Conservation (phyloP, 108 stramenopile genomes). For the Nitzschia putrida region DNA sequence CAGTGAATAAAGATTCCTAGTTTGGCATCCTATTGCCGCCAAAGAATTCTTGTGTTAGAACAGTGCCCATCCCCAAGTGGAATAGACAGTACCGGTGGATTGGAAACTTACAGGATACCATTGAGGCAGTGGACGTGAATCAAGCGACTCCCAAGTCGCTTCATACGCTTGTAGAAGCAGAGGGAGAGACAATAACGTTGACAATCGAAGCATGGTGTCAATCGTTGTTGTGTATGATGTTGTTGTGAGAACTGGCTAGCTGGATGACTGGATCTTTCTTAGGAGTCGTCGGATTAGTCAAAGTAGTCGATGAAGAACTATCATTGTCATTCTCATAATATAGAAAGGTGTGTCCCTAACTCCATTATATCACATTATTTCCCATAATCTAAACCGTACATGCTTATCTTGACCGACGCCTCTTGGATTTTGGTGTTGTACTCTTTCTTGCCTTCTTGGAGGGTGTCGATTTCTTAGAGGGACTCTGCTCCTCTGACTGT, state of each 20-base stretch:
- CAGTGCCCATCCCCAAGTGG: background rate
- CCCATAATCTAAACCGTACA: too few relatives aligned
- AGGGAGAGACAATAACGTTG: slow-evolving; percentile 6
- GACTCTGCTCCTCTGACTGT: background rate
- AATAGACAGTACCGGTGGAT: background rate
- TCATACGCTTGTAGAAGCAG: slow-evolving; percentile 20
- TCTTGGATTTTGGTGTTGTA: slow-evolving; percentile 12
- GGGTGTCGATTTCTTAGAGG: slow-evolving; percentile 1
- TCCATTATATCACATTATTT: too few relatives aligned
- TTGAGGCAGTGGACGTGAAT: slow-evolving; percentile 35
- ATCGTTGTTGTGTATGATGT: too few relatives aligned
- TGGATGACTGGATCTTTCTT: too few relatives aligned
- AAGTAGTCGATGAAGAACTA: too few relatives aligned
- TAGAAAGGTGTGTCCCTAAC: too few relatives aligned
- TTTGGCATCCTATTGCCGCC: slow-evolving; percentile 38
- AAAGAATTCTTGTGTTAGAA: background rate
- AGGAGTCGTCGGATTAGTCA: too few relatives aligned
- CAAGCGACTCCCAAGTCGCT: slow-evolving; percentile 52
- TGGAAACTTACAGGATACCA: slow-evolving; percentile 41
- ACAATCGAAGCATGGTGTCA: background rate
- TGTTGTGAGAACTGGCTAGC: too few relatives aligned
- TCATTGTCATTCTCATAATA: too few relatives aligned
- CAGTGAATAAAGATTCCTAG: slow-evolving; percentile 47
- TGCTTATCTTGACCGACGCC: slow-evolving; percentile 4
- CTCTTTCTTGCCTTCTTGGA: background rate